These are phyloP conservation scores for Suillus variegatus DNA, from an alignment of 768 basidiomycete species.

Conservation along the genomic window DNA sequence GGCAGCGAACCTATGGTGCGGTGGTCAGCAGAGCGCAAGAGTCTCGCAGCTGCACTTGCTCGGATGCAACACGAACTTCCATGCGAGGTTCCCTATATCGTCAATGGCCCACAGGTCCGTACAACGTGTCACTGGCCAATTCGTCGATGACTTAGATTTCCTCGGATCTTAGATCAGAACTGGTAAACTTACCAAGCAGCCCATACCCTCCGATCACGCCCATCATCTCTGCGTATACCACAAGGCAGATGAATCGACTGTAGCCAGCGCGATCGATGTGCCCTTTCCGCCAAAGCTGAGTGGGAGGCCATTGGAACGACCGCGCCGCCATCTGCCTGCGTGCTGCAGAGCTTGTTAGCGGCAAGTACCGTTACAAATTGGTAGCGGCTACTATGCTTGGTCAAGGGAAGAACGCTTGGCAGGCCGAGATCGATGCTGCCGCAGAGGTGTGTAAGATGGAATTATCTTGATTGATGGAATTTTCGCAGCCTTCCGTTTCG, in stretches of 20 bases:
- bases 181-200: too few relatives aligned
- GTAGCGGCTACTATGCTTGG: conserved; percentile 97
- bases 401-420: conserved; percentile 99
- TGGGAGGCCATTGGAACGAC: too few relatives aligned
- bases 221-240: too few relatives aligned
- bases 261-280: too few relatives aligned
- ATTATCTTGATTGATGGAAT: conserved; percentile 14
- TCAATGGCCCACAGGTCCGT: conserved; percentile 84
- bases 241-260: too few relatives aligned
- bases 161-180: too few relatives aligned
- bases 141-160: too few relatives aligned
- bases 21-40: conserved; percentile 78
- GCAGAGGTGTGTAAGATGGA: conserved; percentile 75
- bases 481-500: conserved; percentile 81
- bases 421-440: conserved; percentile 98
- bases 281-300: too few relatives aligned
- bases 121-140: too few relatives aligned
- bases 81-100: conserved; percentile 90
- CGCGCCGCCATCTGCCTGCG: too few relatives aligned
- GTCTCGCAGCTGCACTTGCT: conserved; percentile 66
- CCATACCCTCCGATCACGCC: too few relatives aligned
- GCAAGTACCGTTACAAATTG: conserved; percentile 87
- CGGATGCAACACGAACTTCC: conserved; percentile 85
- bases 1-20: conserved; percentile 66
- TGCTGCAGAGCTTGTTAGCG: too few relatives aligned